phyloP scores from a whole-genome alignment of 2,329 filamentous ascomycete species.

The Microthyrium microscopicum region DNA sequence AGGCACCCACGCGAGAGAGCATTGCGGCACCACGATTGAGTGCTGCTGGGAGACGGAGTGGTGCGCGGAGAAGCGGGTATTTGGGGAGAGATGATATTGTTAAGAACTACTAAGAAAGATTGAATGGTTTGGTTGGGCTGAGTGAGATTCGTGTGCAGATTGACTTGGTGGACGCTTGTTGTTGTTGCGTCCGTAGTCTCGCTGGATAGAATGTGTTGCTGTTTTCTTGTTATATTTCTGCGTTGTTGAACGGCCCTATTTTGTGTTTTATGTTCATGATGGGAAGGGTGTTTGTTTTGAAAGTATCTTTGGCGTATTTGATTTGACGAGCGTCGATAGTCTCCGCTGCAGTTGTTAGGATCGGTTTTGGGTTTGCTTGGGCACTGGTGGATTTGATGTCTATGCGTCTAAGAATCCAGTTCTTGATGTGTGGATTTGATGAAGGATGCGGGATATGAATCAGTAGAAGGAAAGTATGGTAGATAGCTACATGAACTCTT shows the following conservation, averaged over 20 bases:
- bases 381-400: too few relatives aligned
- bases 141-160: too few relatives aligned
- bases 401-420: too few relatives aligned
- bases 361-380: too few relatives aligned
- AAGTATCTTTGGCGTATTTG: background rate
- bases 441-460: too few relatives aligned
- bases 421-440: too few relatives aligned
- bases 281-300: background rate
- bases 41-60: constrained; percentile 16
- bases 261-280: background rate
- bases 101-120: constrained; percentile 46
- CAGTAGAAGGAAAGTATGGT: too few relatives aligned
- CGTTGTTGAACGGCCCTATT: background rate
- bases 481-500: too few relatives aligned
- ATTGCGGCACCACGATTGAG: constrained; percentile 49
- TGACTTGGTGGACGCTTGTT: background rate
- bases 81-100: constrained; percentile 72
- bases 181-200: background rate
- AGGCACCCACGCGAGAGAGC: constrained; percentile 80
- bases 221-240: too few relatives aligned
- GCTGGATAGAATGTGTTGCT: too few relatives aligned
- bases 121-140: too few relatives aligned
- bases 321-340: background rate
- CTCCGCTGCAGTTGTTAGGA: background rate
- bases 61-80: constrained; percentile 26